Evolutionary conservation across 2,329 filamentous ascomycete genomes (phyloP), one percentile per base, ranked within the genome.

Genomic region (Erysiphe neolycopersici): DNA sequence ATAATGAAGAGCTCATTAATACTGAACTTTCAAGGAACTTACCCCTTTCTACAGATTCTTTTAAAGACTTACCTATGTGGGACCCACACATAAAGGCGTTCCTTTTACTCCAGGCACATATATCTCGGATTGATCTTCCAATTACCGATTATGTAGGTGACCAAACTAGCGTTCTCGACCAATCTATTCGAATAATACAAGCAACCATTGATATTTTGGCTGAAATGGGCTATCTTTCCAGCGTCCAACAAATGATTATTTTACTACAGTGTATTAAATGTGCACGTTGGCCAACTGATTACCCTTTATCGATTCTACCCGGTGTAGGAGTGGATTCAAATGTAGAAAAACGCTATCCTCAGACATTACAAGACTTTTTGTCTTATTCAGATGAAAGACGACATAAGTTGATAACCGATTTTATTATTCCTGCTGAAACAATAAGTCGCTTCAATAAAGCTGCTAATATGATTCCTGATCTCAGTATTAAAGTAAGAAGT

Each of bases 1-100:
- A 98, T 62, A 98, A 98, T 56, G 89, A 98, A 62, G 91, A 98
- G 56, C 72, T 98, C 38, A 84, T 98, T 65, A 98, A 98, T 57
- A 80, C 73, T 4, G 83, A 94, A 51, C 67, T 98, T 3, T 83
- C 84, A 6, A 72, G 75, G 46, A 83, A 84, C 48, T 64, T 98
- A 0, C 81, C 84, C 0, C 67, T 71, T 47, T 61, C 67, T 39
- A 52, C 52, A 16, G 48, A 51, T 5, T 48, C 51, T 6, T 56
- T 57, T 0, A 69, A 65, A 5, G 76, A 74, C 10, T 63, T 94
- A 36, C 87, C 87, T 1, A 80, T 98, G 76, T 98, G 89, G 89
- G 89, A 98, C 62, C 89, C 89, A 0, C 89, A 98, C 56, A 83
- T 95, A 56, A 98, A 98, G 60, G 76, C 89, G 0, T 95, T 94